A percentile compares a stretch with the other conserved stretches of the same genome.
Evolutionary conservation across 345 rosid genomes (phyloP).

Genomic region (Populus alba): DNA sequence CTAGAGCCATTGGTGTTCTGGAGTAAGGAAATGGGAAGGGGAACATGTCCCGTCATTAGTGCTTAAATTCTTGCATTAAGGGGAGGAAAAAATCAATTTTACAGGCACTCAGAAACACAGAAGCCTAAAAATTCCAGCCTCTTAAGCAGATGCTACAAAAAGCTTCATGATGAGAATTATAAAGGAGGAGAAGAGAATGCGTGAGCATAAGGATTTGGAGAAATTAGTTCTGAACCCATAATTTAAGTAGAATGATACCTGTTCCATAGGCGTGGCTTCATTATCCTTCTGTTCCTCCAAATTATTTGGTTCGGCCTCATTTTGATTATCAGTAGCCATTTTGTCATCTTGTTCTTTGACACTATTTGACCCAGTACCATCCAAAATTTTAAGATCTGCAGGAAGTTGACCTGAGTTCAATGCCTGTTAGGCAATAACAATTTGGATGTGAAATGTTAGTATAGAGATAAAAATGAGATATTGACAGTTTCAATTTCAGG

Average conservation of each 20-base stretch:
- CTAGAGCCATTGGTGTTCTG: not conserved
- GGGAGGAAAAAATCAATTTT: not conserved
- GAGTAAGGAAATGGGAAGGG: not conserved
- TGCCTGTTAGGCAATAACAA: slow-evolving; percentile 53
- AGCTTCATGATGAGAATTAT: not conserved
- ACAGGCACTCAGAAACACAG: not conserved
- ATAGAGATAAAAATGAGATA: slow-evolving; percentile 6
- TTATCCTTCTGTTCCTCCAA: slow-evolving; percentile 36
- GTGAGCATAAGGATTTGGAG: not conserved
- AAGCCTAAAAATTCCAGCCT: not conserved
- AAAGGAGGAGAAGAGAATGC: not conserved
- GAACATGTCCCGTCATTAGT: no score
- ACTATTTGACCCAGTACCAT: slow-evolving; percentile 26
- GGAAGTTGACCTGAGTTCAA: slow-evolving; percentile 92
- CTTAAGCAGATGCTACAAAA: not conserved
- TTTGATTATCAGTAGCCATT: slow-evolving; percentile 31
- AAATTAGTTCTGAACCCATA: not conserved
- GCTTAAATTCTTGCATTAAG: not conserved
- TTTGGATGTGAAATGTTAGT: slow-evolving; percentile 18
- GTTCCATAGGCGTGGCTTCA: slow-evolving; percentile 70
- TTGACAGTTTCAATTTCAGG: not conserved
- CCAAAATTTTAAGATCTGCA: slow-evolving; percentile 63
- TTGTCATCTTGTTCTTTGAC: slow-evolving; percentile 44
- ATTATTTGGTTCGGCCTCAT: slow-evolving; percentile 25
- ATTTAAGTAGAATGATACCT: slow-evolving; percentile 33